These are phyloP conservation scores for Gnaphalium uliginosum DNA, from an alignment of 129 eudicot genomes.

Conservation along the genomic window DNA sequence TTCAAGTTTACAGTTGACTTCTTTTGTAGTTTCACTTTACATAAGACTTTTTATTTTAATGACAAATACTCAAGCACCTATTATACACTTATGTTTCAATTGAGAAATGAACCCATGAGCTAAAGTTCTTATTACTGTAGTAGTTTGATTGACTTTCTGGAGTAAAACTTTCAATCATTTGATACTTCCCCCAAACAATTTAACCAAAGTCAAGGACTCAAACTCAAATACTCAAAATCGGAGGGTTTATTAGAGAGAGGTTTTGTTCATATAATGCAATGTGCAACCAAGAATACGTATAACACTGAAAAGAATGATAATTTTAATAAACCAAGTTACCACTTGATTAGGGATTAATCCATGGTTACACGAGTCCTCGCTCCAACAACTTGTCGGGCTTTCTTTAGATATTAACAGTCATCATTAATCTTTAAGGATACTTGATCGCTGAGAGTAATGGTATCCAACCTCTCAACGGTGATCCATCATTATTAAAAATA, in stretches of 20 bases:
- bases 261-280: not conserved
- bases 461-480: not conserved
- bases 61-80: not conserved
- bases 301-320: not conserved
- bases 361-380: not conserved
- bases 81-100: not conserved
- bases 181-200: no score
- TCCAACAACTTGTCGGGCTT: not conserved
- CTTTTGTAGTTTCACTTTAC: no score
- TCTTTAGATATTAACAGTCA: not conserved
- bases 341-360: not conserved
- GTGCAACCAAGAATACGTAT: conserved; percentile 18
- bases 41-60: no score
- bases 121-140: no score
- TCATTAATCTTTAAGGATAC: not conserved
- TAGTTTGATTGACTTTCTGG: no score
- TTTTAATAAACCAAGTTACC: not conserved
- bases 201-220: not conserved
- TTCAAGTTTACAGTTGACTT: no score
- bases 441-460: not conserved
- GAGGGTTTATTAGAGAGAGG: not conserved
- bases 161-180: no score
- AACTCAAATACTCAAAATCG: no score
- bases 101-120: not conserved
- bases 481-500: not conserved